phyloP scores from a whole-genome alignment of 2,329 filamentous ascomycete genomes.

The Arthrobotrys entomopaga region DNA sequence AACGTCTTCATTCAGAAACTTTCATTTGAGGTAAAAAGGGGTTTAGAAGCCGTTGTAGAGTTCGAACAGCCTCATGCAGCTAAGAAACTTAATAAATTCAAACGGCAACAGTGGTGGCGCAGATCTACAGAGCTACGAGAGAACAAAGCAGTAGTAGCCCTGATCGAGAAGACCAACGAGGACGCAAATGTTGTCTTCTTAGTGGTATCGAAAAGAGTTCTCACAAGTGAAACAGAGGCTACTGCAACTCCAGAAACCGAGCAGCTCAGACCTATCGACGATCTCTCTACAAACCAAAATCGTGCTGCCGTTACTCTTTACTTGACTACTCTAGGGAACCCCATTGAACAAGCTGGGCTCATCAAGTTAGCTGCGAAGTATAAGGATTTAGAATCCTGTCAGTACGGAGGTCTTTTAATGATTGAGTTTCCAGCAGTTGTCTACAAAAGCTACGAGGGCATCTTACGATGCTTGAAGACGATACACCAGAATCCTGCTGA shows the following conservation, averaged over 20 bases:
- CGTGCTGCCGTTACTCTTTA: slow-evolving; percentile 55
- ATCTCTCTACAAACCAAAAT: slow-evolving; percentile 57
- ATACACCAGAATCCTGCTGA: slow-evolving; percentile 55
- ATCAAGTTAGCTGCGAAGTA: slow-evolving; percentile 26
- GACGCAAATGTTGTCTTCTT: slow-evolving; percentile 57
- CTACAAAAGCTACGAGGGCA: slow-evolving; percentile 59
- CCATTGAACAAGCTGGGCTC: slow-evolving; percentile 23
- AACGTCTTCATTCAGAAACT: slow-evolving; percentile 33
- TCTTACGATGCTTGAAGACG: slow-evolving; percentile 59
- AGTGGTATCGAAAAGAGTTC: slow-evolving; percentile 56
- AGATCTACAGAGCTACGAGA: slow-evolving; percentile 41
- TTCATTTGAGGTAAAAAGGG: slow-evolving; percentile 16
- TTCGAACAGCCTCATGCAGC: slow-evolving; percentile 38
- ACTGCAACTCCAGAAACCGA: neutral
- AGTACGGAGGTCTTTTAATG: slow-evolving; percentile 51
- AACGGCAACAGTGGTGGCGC: slow-evolving; percentile 46
- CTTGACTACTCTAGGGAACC: slow-evolving; percentile 23
- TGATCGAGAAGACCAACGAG: slow-evolving; percentile 43
- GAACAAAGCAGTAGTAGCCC: slow-evolving; percentile 55
- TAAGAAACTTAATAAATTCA: slow-evolving; percentile 19
- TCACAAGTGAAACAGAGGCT: slow-evolving; percentile 11
- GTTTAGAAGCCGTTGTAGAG: slow-evolving; percentile 36
- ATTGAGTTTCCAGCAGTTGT: slow-evolving; percentile 60
- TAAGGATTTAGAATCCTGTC: neutral
- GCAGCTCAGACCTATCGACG: neutral